Percentiles rank a stretch among this genome's conserved stretches.
Conservation (phyloP, 768 basidiomycete species). For the Gloeostereum incarnatum region DNA sequence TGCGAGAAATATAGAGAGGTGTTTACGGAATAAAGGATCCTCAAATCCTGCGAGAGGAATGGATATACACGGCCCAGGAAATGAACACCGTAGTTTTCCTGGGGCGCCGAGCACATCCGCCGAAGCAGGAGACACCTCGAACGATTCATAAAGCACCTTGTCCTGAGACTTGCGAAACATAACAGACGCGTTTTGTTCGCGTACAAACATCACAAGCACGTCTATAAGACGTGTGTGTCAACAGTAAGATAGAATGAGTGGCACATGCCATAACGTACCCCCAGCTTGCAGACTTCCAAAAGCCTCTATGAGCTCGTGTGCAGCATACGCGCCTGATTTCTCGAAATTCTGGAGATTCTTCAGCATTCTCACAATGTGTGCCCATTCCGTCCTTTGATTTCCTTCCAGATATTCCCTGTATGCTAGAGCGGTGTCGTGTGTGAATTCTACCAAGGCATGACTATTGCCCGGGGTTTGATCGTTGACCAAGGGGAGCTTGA, state of each 20-base stretch:
- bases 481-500: conserved; percentile 2
- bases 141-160: background rate
- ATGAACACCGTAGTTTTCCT: background rate
- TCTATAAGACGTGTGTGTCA: background rate
- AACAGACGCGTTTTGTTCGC: background rate
- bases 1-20: background rate
- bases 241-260: too few species aligned
- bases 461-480: background rate
- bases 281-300: too few species aligned
- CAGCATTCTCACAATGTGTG: conserved; percentile 15
- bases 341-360: background rate
- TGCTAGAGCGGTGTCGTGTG: conserved; percentile 10
- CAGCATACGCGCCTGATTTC: too few species aligned
- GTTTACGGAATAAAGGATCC: background rate
- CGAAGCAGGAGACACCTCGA: background rate
- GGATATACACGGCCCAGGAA: background rate
- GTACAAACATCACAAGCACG: background rate
- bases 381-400: conserved; percentile 16
- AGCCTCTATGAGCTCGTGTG: too few species aligned
- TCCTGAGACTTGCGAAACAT: background rate
- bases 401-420: conserved; percentile 9
- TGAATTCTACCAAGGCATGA: background rate
- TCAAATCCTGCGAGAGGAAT: background rate
- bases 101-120: background rate
- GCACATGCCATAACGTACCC: too few species aligned